Evolutionary conservation across 116 monocot genomes (phyloP).

Genomic region (Zostera marina): DNA sequence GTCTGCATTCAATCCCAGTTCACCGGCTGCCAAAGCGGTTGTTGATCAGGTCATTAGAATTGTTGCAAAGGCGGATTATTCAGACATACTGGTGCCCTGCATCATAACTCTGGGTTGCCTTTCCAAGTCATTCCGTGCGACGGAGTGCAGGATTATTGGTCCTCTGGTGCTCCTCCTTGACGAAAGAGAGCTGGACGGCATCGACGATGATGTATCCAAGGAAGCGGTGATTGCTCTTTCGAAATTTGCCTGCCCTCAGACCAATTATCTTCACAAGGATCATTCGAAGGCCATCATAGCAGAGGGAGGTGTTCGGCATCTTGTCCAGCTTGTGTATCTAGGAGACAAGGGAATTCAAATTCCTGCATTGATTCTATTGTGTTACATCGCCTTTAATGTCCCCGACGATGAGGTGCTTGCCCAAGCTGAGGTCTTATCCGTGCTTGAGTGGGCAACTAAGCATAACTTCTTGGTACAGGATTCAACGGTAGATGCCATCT

Average conservation of each 20-base stretch:
- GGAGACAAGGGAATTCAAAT: constrained; percentile 21
- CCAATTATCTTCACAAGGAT: constrained; percentile 51
- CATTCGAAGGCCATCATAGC: constrained; percentile 63
- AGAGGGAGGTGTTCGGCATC: constrained; percentile 47
- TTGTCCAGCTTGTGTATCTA: constrained; percentile 48
- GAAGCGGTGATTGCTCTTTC: constrained; percentile 42
- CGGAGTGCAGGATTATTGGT: constrained; percentile 59
- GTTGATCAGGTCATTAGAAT: constrained; percentile 76
- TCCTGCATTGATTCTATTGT: constrained; percentile 31
- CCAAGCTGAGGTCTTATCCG: constrained; percentile 28
- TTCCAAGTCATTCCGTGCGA: constrained; percentile 66
- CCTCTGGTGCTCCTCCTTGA: constrained; percentile 69
- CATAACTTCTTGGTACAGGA: constrained; percentile 33
- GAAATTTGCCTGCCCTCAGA: constrained; percentile 62
- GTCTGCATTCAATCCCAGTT: constrained; percentile 81
- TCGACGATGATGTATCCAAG: constrained; percentile 9
- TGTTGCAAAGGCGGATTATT: constrained; percentile 25
- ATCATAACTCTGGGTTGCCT: constrained; percentile 49
- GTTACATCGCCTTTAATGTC: constrained; percentile 34
- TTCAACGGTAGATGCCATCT: constrained; percentile 13
- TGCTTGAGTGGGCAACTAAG: constrained; percentile 56
- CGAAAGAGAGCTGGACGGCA: constrained; percentile 25
- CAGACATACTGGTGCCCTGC: constrained; percentile 57
- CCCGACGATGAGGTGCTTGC: constrained; percentile 50
- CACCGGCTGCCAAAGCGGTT: constrained; percentile 61